Evolutionary conservation across 176 grass and related monocot species (phyloP).

Genomic region (Ampelocalamus luodianensis): DNA sequence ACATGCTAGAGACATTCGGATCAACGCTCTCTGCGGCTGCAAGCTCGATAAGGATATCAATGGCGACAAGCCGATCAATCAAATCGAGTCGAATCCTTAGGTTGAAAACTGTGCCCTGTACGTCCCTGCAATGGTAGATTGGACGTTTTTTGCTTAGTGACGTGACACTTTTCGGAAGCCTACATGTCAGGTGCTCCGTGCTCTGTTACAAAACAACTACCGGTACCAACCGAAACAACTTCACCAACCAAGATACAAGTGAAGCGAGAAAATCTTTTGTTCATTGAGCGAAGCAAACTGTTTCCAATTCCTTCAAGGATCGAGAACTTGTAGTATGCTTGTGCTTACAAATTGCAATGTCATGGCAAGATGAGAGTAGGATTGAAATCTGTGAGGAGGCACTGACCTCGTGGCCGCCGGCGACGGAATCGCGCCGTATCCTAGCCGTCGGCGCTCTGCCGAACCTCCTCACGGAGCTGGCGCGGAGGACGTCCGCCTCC

Average conservation of each 20-base stretch:
- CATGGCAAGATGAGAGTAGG: not conserved
- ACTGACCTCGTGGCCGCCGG: conserved; percentile 86
- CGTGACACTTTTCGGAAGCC: not conserved
- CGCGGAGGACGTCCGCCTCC: conserved; percentile 81
- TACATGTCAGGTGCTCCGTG: conserved; percentile 11
- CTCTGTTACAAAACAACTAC: not conserved
- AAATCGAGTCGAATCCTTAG: conserved; percentile 15
- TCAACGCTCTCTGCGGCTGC: conserved; percentile 20
- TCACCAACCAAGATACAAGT: not conserved
- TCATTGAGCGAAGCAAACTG: not conserved
- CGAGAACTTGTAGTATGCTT: not conserved
- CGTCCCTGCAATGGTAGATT: conserved; percentile 9
- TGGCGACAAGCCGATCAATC: not conserved
- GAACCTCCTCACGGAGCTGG: conserved; percentile 78
- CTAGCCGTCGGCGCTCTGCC: conserved; percentile 68
- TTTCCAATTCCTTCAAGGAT: not conserved
- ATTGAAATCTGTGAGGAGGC: not conserved
- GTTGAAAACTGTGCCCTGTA: conserved; percentile 29
- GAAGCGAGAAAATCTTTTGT: not conserved
- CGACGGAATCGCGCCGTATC: conserved; percentile 68
- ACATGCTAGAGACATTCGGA: not conserved
- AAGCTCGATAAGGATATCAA: conserved; percentile 1
- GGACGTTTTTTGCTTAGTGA: not conserved
- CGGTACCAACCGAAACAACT: conserved; percentile 11
- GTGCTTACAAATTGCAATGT: not conserved